These are phyloP conservation scores for Chrysosporium keratinophilum DNA, from an alignment of 2,329 filamentous ascomycete genomes.

Conservation along the genomic window DNA sequence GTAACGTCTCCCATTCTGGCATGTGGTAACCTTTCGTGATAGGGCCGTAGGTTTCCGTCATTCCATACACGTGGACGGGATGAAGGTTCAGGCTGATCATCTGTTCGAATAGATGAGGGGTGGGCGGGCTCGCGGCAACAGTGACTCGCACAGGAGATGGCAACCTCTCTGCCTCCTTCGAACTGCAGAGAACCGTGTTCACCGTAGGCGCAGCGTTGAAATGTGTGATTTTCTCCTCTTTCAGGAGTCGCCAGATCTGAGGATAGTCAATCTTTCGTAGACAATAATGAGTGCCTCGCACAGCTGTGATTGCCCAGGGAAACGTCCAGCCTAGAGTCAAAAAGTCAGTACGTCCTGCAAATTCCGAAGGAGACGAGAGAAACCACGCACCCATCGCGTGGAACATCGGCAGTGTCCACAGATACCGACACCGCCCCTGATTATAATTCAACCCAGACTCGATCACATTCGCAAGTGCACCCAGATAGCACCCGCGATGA, in stretches of 20 bases:
- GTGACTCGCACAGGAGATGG: slow-evolving; percentile 68
- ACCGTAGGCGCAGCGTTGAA: slow-evolving; percentile 95
- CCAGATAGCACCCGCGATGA: slow-evolving; percentile 77
- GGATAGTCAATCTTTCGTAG: slow-evolving; percentile 91
- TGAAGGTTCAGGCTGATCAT: slow-evolving; percentile 81
- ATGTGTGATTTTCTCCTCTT: slow-evolving; percentile 79
- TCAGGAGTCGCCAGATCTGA: slow-evolving; percentile 80
- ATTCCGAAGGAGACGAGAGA: not conserved
- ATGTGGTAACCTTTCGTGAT: slow-evolving; percentile 89
- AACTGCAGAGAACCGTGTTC: slow-evolving; percentile 80
- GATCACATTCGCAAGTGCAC: slow-evolving; percentile 71
- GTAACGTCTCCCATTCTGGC: slow-evolving; percentile 69
- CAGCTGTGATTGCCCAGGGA: slow-evolving; percentile 85
- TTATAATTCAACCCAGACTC: slow-evolving; percentile 74
- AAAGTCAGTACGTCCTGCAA: not conserved
- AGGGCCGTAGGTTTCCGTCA: slow-evolving; percentile 83
- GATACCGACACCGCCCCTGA: slow-evolving; percentile 61
- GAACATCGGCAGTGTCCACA: slow-evolving; percentile 90
- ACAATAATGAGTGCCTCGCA: slow-evolving; percentile 89
- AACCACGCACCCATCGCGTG: slow-evolving; percentile 46
- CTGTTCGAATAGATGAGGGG: slow-evolving; percentile 79
- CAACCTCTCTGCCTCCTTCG: slow-evolving; percentile 61
- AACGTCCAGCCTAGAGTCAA: slow-evolving; percentile 61
- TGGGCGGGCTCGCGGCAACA: slow-evolving; percentile 84
- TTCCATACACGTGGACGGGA: slow-evolving; percentile 87